A percentile compares a stretch with the other conserved stretches of the same genome.
phyloP scores from a whole-genome alignment of 202 grass and related monocot species.

The Digitaria exilis region DNA sequence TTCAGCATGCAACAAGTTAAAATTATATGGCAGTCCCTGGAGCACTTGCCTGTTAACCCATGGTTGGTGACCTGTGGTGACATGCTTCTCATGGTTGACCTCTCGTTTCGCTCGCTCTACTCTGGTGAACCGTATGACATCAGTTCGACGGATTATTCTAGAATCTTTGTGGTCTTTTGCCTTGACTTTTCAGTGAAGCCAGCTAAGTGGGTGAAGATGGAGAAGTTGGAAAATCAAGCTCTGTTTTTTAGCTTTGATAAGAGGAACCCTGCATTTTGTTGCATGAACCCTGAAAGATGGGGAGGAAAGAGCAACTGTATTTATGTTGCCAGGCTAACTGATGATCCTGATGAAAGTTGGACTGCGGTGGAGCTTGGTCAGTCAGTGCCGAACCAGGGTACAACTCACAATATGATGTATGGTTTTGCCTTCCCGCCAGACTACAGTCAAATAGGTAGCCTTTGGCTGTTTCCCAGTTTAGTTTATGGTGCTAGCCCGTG shows the following conservation, averaged over 20 bases:
- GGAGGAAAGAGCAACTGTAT: neutral
- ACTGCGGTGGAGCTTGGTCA: constrained; percentile 25
- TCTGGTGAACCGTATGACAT: neutral
- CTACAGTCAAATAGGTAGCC: neutral
- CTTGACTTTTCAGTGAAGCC: neutral
- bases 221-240: neutral
- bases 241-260: neutral
- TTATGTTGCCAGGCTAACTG: constrained; percentile 9
- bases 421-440: neutral
- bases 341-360: constrained; percentile 5
- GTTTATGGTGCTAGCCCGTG: neutral
- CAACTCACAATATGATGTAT: neutral
- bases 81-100: constrained; percentile 38
- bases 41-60: neutral
- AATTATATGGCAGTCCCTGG: neutral
- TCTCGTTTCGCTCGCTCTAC: neutral
- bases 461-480: constrained; percentile 4
- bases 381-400: neutral
- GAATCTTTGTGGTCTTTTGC: neutral
- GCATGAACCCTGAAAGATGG: neutral
- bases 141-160: too few species aligned
- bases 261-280: neutral
- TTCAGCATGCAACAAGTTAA: constrained; percentile 29
- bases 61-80: constrained; percentile 47
- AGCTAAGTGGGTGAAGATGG: neutral